These are phyloP conservation scores for Didymellaceae sp. DNA, from an alignment of 2,329 filamentous ascomycete species.

Conservation along the genomic window DNA sequence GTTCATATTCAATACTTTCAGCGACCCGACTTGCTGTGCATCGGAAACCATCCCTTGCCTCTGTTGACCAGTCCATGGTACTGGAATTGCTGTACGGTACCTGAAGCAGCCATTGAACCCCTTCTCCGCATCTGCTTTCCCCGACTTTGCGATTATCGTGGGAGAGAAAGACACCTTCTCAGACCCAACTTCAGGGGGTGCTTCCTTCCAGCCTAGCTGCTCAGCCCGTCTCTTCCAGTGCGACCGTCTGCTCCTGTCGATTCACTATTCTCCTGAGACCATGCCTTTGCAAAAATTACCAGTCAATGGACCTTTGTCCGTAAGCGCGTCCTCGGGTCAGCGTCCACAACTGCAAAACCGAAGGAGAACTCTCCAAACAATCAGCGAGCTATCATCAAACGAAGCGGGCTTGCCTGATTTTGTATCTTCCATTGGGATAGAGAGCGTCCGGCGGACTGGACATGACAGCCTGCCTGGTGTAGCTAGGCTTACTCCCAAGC, in stretches of 20 bases:
- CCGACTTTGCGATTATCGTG: neutral
- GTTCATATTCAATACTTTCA: conserved; percentile 26
- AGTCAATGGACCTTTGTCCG: conserved; percentile 12
- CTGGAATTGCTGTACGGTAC: conserved; percentile 15
- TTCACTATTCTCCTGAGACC: neutral
- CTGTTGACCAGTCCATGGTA: conserved; percentile 18
- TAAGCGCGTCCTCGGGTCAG: conserved; percentile 3
- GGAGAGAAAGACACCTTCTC: neutral
- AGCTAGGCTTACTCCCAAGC: conserved; percentile 5
- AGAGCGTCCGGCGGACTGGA: conserved; percentile 4
- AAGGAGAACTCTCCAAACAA: conserved; percentile 38
- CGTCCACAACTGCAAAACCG: conserved; percentile 25
- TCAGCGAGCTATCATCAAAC: conserved; percentile 34
- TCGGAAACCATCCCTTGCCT: conserved; percentile 22
- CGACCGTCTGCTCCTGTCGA: neutral
- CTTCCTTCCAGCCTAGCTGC: neutral
- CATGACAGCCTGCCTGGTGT: conserved; percentile 4
- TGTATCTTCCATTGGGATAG: conserved; percentile 10
- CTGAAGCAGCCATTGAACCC: conserved; percentile 6
- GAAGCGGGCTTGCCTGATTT: conserved; percentile 22
- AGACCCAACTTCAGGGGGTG: neutral
- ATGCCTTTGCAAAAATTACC: conserved; percentile 32
- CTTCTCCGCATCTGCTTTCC: conserved; percentile 13
- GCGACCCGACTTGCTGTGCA: conserved; percentile 20
- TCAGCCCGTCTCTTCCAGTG: neutral